Evolutionary conservation across 208 protist genomes (phyloP), one percentile per base, ranked within the genome.

Genomic region (Borovskyia barvae): DNA sequence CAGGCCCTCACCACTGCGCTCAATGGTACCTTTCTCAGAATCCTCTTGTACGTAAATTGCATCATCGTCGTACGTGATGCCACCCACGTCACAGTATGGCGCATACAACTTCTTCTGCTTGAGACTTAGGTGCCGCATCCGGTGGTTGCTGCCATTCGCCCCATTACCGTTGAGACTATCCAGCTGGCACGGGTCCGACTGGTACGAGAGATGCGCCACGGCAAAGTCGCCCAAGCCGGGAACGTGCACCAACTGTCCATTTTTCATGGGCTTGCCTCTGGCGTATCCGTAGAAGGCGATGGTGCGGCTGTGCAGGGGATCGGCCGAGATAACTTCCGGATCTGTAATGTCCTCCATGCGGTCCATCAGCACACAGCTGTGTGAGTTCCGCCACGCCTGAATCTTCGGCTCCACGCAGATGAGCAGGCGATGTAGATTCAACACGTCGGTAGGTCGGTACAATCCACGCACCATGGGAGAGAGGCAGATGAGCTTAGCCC

Each of bases 281-380:
- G 97, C 71, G 73, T 98, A 99, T n/a, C 99, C 98, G 87, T 99
- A 99, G 24, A 99, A 87, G 28, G 88, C 84, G 22, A 99, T 77
- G 28, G 55, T 86, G 41, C 97, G 81, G 63, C 86, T 77, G 39
- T 69, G 71, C n/a, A 81, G 73, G 7, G 87, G 85, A 61, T 94
- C 62, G 12, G 62, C 53, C 2, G 70, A 67, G 43, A 98, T 68
- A 0, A 70, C 17, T 25, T 97, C 91, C 5, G 97, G 96, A 46
- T 97, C 82, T 0, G 98, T 99, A n/a, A 99, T 80, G 77, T 99
- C 98, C 79, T 99, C 98, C 33, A 99, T 64, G 15, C 97, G 86
- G 54, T 98, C 96, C 36, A 97, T 93, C 22, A 99, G 65, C 0
- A 99, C 71, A 71, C 96, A 99, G 63, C 97, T 96, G 82, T 99